These are phyloP conservation scores for Mortierella sp. DNA, from an alignment of 371 early-diverging fungal genomes.

Conservation along the genomic window DNA sequence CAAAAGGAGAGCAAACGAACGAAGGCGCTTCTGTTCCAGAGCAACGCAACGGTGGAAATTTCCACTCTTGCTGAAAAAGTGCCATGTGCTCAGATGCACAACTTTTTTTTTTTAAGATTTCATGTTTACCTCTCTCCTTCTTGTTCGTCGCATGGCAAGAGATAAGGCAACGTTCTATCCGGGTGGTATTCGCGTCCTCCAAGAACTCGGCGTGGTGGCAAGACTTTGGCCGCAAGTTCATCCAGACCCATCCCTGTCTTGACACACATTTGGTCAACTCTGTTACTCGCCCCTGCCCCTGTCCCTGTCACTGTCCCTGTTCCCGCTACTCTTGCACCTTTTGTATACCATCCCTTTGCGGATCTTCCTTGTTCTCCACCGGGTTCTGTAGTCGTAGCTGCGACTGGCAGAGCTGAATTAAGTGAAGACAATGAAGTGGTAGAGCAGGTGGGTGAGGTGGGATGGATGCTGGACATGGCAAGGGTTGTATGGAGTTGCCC, in stretches of 20 bases:
- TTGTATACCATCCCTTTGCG: not conserved
- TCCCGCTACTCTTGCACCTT: too few relatives aligned
- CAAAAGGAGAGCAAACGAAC: too few relatives aligned
- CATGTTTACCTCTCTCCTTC: constrained; percentile 50
- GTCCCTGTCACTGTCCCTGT: too few relatives aligned
- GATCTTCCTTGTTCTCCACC: not conserved
- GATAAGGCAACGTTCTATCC: constrained; percentile 48
- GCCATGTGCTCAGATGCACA: too few relatives aligned
- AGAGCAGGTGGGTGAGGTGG: constrained; percentile 15
- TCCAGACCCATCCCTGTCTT: constrained; percentile 27
- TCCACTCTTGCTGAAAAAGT: too few relatives aligned
- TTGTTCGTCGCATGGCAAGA: constrained; percentile 52
- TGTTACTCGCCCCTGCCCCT: not conserved
- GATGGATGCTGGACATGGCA: constrained; percentile 27
- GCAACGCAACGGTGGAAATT: too few relatives aligned
- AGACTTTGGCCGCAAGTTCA: constrained; percentile 38
- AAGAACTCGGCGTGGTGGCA: constrained; percentile 28
- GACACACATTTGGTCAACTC: not conserved
- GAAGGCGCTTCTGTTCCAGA: too few relatives aligned
- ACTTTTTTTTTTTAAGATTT: not conserved
- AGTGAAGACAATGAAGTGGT: constrained; percentile 27
- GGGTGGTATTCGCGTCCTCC: constrained; percentile 49
- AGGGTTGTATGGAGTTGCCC: constrained; percentile 27
- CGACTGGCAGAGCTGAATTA: not conserved
- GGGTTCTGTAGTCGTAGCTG: constrained; percentile 1